Conservation (phyloP, 2,329 filamentous ascomycete species). For the Fragosphaeria purpurea region DNA sequence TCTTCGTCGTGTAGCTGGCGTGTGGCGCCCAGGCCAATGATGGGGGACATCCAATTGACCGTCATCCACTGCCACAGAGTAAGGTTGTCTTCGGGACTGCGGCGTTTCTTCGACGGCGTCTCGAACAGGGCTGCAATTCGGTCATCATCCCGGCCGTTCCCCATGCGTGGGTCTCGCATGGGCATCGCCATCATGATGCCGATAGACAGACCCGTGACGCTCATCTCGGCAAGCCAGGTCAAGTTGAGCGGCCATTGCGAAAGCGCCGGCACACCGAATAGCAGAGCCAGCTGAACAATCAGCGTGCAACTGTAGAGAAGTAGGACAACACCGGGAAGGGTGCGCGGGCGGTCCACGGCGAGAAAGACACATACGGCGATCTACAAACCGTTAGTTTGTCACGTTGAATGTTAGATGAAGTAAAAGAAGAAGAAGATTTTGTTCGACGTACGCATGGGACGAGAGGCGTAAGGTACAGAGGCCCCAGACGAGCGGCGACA, state of each 20-base stretch:
- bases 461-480: conserved; percentile 22
- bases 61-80: conserved; percentile 76
- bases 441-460: conserved; percentile 27
- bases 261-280: conserved; percentile 24
- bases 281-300: conserved; percentile 19
- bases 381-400: neutral
- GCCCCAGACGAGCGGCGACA: conserved; percentile 10
- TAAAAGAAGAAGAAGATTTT: neutral
- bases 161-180: conserved; percentile 48
- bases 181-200: conserved; percentile 57
- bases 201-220: conserved; percentile 36
- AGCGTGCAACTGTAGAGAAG: conserved; percentile 22
- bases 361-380: conserved; percentile 15
- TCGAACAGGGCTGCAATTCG: conserved; percentile 46
- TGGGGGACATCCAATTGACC: conserved; percentile 69
- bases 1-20: conserved; percentile 66
- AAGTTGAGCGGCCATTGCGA: conserved; percentile 13
- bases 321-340: conserved; percentile 18
- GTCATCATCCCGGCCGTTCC: conserved; percentile 28
- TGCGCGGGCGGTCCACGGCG: conserved; percentile 20
- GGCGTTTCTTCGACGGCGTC: conserved; percentile 46
- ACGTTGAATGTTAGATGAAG: neutral
- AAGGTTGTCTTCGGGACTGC: conserved; percentile 70
- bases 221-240: conserved; percentile 22
- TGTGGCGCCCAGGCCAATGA: conserved; percentile 55